A percentile compares a stretch with the other conserved stretches of the same genome.
These are phyloP conservation scores for Daldinia childiae DNA, from an alignment of 495 filamentous ascomycete species.

Conservation along the genomic window DNA sequence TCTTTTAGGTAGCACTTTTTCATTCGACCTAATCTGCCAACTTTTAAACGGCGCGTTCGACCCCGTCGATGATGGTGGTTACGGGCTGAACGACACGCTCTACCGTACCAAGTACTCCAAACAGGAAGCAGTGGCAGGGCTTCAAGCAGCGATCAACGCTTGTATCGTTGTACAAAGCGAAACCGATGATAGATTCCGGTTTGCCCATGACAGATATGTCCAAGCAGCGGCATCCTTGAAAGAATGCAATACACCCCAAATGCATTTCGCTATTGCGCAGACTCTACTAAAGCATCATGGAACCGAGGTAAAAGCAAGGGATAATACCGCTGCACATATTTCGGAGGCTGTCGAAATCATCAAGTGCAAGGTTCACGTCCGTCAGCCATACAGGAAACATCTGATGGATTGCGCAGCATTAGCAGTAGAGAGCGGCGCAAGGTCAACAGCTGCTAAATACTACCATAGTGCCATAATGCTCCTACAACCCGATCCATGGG, in stretches of 20 bases:
- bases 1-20: slow-evolving; percentile 79
- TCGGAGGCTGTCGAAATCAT: slow-evolving; percentile 78
- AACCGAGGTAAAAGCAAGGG: slow-evolving; percentile 64
- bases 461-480: slow-evolving; percentile 78
- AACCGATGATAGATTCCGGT: slow-evolving; percentile 78
- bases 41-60: slow-evolving; percentile 75
- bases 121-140: slow-evolving; percentile 71
- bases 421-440: slow-evolving; percentile 80
- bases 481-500: slow-evolving; percentile 82
- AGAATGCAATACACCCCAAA: slow-evolving; percentile 74
- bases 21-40: slow-evolving; percentile 80
- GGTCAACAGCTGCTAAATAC: slow-evolving; percentile 80
- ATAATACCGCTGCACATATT: slow-evolving; percentile 78
- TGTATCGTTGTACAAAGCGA: slow-evolving; percentile 79
- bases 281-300: slow-evolving; percentile 76
- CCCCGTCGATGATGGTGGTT: slow-evolving; percentile 54
- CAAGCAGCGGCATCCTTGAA: slow-evolving; percentile 75
- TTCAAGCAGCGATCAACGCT: slow-evolving; percentile 80
- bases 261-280: slow-evolving; percentile 89
- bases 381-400: slow-evolving; percentile 73
- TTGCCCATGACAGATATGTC: slow-evolving; percentile 84
- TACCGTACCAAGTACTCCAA: slow-evolving; percentile 47
- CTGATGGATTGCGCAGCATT: slow-evolving; percentile 79
- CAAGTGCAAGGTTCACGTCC: slow-evolving; percentile 64
- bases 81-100: slow-evolving; percentile 31